phyloP scores from a whole-genome alignment of 805 yeast genomes.

The Lipomyces sp. region DNA sequence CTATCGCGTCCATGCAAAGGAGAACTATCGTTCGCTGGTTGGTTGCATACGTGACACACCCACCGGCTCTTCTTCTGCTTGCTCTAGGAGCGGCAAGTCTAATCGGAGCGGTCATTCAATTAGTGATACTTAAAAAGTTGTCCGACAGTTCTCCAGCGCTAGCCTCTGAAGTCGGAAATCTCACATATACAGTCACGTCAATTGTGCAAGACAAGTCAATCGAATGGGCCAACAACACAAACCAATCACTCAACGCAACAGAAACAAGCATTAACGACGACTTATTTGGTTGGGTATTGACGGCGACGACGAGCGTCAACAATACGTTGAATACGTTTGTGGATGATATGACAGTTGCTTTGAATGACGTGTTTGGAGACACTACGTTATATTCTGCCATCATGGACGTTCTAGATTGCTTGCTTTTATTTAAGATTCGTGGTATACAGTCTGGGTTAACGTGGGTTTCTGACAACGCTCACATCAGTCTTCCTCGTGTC shows the following conservation, averaged over 20 bases:
- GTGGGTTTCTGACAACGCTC: slow-evolving; percentile 70
- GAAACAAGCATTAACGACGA: slow-evolving; percentile 57
- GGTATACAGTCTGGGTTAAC: slow-evolving; percentile 66
- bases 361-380: slow-evolving; percentile 59
- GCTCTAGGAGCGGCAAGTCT: slow-evolving; percentile 58
- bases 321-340: slow-evolving; percentile 58
- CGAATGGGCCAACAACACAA: slow-evolving; percentile 57
- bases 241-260: slow-evolving; percentile 48
- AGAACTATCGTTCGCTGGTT: slow-evolving; percentile 43
- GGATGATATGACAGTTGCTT: slow-evolving; percentile 53
- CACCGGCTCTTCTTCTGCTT: slow-evolving; percentile 50
- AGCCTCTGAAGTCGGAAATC: slow-evolving; percentile 12
- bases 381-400: slow-evolving; percentile 55
- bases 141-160: slow-evolving; percentile 21
- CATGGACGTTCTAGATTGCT: slow-evolving; percentile 69
- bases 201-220: slow-evolving; percentile 35
- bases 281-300: slow-evolving; percentile 62
- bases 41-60: slow-evolving; percentile 51
- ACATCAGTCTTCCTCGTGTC: slow-evolving; percentile 55
- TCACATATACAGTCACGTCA: slow-evolving; percentile 31
- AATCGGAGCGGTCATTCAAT: slow-evolving; percentile 53
- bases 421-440: slow-evolving; percentile 68
- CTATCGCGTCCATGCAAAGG: background rate
- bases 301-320: slow-evolving; percentile 57
- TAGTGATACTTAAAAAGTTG: slow-evolving; percentile 42